Conservation (phyloP, 805 yeast species). For the Candida tallmaniae region DNA sequence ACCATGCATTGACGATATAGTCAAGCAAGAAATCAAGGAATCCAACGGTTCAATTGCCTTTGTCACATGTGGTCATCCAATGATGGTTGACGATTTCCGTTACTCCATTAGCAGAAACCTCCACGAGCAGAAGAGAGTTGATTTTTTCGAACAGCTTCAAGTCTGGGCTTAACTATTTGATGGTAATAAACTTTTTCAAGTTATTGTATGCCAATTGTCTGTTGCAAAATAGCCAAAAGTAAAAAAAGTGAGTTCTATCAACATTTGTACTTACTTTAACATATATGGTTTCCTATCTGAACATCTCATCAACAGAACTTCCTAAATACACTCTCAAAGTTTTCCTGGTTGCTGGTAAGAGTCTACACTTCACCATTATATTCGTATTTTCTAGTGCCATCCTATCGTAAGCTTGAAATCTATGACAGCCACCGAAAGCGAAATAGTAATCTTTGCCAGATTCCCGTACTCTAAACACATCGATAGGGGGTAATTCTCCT, state of each 20-base stretch:
- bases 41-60: conserved; percentile 46
- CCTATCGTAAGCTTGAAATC: conserved; percentile 81
- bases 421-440: conserved; percentile 89
- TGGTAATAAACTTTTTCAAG: conserved; percentile 1
- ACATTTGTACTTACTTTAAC: not conserved
- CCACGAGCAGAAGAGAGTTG: conserved; percentile 46
- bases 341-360: conserved; percentile 69
- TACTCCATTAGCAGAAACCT: conserved; percentile 40
- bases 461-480: conserved; percentile 65
- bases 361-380: conserved; percentile 58
- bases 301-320: conserved; percentile 53
- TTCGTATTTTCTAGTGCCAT: conserved; percentile 29
- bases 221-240: no score
- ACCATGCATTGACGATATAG: conserved; percentile 41
- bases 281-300: conserved; percentile 13
- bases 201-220: no score
- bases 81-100: conserved; percentile 55
- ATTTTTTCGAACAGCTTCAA: conserved; percentile 71
- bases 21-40: conserved; percentile 31
- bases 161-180: conserved; percentile 46
- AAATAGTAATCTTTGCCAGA: conserved; percentile 60
- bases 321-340: conserved; percentile 72
- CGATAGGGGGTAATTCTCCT: conserved; percentile 80
- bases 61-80: conserved; percentile 60
- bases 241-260: no score